Conservation (phyloP, 129 eudicot genomes). For the Chrysanthemum lavandulifolium region DNA sequence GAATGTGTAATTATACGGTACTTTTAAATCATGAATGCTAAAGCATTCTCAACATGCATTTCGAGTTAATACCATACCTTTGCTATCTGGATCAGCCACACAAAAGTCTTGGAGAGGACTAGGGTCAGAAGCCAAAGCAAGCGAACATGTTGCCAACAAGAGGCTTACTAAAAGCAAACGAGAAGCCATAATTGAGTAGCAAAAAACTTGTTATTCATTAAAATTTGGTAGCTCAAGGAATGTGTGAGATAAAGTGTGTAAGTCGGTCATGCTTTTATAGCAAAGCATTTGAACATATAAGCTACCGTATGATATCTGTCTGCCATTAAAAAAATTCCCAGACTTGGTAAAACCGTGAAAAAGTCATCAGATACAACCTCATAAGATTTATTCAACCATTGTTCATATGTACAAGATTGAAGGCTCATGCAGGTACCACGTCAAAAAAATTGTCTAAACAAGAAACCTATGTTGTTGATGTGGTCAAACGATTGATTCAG, state of each 20-base stretch:
- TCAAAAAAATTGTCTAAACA: slow-evolving; percentile 36
- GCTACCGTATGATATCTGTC: neutral
- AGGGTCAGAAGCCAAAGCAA: slow-evolving; percentile 31
- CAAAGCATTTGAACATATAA: neutral
- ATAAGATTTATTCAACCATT: neutral
- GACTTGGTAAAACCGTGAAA: slow-evolving; percentile 2
- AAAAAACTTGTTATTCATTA: neutral
- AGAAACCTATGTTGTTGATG: slow-evolving; percentile 45
- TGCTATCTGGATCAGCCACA: slow-evolving; percentile 32
- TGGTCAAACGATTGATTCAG: no score
- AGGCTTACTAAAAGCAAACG: slow-evolving; percentile 19
- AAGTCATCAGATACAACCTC: slow-evolving; percentile 18
- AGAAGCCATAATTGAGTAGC: slow-evolving; percentile 19
- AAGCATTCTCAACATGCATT: neutral
- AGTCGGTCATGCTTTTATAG: slow-evolving; percentile 20
- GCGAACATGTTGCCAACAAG: slow-evolving; percentile 16
- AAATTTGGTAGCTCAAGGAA: slow-evolving; percentile 6
- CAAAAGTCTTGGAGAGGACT: slow-evolving; percentile 37
- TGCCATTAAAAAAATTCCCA: neutral
- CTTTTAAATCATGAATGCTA: neutral
- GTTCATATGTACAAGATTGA: neutral
- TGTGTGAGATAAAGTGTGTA: slow-evolving; percentile 4
- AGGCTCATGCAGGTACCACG: neutral
- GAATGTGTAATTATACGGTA: neutral
- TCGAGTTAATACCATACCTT: neutral